phyloP scores from a whole-genome alignment of 2,329 filamentous ascomycete species.

The Myriosclerotinia curreyana region DNA sequence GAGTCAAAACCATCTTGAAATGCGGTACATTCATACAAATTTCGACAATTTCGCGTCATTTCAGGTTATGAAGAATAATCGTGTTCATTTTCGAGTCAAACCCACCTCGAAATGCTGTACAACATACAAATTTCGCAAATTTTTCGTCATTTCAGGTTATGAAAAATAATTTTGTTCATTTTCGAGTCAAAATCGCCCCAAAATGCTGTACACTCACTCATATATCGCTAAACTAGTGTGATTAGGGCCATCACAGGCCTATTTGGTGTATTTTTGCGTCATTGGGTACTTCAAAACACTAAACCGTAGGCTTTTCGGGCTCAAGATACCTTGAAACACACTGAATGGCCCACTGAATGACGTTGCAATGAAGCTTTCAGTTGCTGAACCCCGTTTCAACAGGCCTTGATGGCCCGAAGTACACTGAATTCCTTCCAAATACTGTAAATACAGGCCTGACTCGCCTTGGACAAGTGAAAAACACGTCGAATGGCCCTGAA shows the following conservation, averaged over 20 bases:
- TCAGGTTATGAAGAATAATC: not conserved
- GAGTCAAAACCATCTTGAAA: not conserved
- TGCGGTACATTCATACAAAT: not conserved
- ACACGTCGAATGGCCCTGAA: no score
- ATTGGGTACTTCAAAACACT: not conserved
- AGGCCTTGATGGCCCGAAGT: no score
- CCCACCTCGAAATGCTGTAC: not conserved
- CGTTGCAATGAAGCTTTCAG: not conserved
- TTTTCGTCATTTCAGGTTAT: not conserved
- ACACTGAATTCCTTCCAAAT: no score
- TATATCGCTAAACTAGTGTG: no score
- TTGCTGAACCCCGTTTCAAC: not conserved
- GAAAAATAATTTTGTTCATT: not conserved
- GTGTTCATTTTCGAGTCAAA: not conserved
- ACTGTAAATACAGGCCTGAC: no score
- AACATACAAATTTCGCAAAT: not conserved
- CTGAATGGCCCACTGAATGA: not conserved
- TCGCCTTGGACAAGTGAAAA: no score
- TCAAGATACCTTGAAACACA: not conserved
- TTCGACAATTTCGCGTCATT: not conserved
- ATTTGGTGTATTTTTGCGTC: not conserved
- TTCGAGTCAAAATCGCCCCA: not conserved
- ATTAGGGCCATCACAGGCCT: not conserved
- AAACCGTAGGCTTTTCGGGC: accelerated
- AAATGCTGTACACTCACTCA: not conserved